Evolutionary conservation across 257 asterid genomes (phyloP).

Genomic region (Solanum microdontum): DNA sequence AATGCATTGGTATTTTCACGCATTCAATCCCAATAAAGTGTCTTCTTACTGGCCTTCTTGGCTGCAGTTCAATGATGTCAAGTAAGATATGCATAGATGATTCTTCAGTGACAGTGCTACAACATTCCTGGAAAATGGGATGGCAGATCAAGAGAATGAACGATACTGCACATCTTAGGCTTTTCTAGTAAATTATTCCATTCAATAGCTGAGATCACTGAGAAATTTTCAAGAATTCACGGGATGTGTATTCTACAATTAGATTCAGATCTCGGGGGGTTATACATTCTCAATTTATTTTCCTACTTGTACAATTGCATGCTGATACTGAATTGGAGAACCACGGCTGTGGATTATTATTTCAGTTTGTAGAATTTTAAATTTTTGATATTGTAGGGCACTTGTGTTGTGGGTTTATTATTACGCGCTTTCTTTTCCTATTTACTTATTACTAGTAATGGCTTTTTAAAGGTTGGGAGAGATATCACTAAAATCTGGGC

Average conservation of each 20-base stretch:
- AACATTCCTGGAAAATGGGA: conserved; percentile 76
- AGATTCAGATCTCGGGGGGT: neutral
- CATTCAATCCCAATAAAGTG: conserved; percentile 78
- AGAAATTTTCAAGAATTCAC: neutral
- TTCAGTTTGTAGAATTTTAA: conserved; percentile 28
- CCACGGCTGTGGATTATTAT: conserved; percentile 23
- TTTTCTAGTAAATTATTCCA: conserved; percentile 32
- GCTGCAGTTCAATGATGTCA: conserved; percentile 67
- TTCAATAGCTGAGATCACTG: neutral
- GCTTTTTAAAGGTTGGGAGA: neutral
- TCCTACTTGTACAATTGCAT: neutral
- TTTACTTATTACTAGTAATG: neutral
- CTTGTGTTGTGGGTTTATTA: neutral
- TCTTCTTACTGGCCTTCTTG: conserved; percentile 71
- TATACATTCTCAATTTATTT: conserved; percentile 2
- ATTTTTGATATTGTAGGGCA: neutral
- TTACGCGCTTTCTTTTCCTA: neutral
- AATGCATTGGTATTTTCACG: conserved; percentile 71
- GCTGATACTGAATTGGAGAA: neutral
- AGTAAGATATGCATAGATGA: conserved; percentile 76
- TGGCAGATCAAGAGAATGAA: conserved; percentile 93
- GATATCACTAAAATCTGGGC: neutral
- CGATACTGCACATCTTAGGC: conserved; percentile 89
- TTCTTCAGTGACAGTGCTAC: conserved; percentile 80
- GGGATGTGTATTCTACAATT: neutral